phyloP scores from a whole-genome alignment of 768 basidiomycete genomes.

The Hydnomerulius pinastri region DNA sequence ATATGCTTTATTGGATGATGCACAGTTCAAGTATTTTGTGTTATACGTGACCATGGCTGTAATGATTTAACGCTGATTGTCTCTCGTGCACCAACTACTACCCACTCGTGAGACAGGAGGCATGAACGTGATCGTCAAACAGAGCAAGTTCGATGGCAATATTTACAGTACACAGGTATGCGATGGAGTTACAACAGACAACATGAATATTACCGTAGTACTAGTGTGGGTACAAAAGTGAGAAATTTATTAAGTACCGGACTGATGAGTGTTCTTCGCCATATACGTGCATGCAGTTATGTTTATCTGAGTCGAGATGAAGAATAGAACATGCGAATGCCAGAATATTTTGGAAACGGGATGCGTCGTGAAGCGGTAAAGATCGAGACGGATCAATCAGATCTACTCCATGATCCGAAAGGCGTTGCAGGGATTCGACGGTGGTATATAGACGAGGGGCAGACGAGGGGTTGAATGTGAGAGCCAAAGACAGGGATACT shows the following conservation, averaged over 20 bases:
- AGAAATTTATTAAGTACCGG: constrained; percentile 10
- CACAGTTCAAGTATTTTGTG: no score
- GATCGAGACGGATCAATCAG: not conserved
- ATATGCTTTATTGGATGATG: no score
- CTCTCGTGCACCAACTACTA: no score
- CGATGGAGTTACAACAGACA: constrained; percentile 16
- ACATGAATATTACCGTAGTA: constrained; percentile 15
- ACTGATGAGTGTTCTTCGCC: constrained; percentile 15
- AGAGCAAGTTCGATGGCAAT: not conserved
- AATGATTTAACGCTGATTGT: no score
- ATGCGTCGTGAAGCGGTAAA: constrained; percentile 8
- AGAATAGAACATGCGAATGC: constrained; percentile 12
- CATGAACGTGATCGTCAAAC: no score
- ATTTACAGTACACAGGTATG: constrained; percentile 2
- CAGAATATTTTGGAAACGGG: constrained; percentile 3
- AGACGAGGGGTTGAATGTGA: not conserved
- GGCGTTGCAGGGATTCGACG: not conserved
- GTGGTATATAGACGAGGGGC: not conserved
- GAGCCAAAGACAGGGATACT: not conserved
- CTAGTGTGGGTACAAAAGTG: constrained; percentile 18
- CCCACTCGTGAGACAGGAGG: no score
- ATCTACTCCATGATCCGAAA: constrained; percentile 1
- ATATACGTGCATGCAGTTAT: constrained; percentile 10
- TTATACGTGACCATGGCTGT: no score
- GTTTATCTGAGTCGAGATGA: constrained; percentile 2